These are phyloP conservation scores for Metschnikowia hibisci DNA, from an alignment of 805 yeast genomes.

Conservation along the genomic window DNA sequence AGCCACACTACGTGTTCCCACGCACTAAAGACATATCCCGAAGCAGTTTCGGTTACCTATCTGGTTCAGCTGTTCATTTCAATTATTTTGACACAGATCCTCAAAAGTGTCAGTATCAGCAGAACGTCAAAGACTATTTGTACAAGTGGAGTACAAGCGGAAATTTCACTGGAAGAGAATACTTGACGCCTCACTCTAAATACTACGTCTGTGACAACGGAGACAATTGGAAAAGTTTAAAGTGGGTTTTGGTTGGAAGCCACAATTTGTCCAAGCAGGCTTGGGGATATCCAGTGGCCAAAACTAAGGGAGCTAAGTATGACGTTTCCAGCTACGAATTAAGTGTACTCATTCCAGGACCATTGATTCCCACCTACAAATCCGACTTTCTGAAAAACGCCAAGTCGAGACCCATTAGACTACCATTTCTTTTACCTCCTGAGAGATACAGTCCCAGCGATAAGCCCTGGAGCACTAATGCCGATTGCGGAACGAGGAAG, in stretches of 20 bases:
- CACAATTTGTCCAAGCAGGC: conserved; percentile 75
- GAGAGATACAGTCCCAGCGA: conserved; percentile 36
- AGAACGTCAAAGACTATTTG: conserved; percentile 41
- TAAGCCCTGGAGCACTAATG: conserved; percentile 45
- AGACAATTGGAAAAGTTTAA: conserved; percentile 46
- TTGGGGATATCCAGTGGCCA: conserved; percentile 56
- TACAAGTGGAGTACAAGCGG: conserved; percentile 39
- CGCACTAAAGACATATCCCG: conserved; percentile 35
- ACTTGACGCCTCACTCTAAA: conserved; percentile 64
- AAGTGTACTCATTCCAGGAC: conserved; percentile 29
- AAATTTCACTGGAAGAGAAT: conserved; percentile 27
- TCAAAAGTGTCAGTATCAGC: conserved; percentile 35
- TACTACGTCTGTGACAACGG: conserved; percentile 54
- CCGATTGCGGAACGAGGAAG: conserved; percentile 6
- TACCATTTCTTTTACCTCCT: conserved; percentile 57
- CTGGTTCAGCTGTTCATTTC: conserved; percentile 51
- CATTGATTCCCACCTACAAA: conserved; percentile 44
- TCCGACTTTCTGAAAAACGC: conserved; percentile 23
- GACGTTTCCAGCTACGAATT: conserved; percentile 37
- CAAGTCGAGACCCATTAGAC: conserved; percentile 32
- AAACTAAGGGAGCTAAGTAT: conserved; percentile 17
- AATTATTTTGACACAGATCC: conserved; percentile 26
- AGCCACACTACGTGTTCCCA: conserved; percentile 44
- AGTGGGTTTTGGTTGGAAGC: conserved; percentile 72
- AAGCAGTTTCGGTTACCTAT: conserved; percentile 42